These are phyloP conservation scores for Arabidopsis hybrid DNA, from an alignment of 441 rosid genomes.

Conservation along the genomic window DNA sequence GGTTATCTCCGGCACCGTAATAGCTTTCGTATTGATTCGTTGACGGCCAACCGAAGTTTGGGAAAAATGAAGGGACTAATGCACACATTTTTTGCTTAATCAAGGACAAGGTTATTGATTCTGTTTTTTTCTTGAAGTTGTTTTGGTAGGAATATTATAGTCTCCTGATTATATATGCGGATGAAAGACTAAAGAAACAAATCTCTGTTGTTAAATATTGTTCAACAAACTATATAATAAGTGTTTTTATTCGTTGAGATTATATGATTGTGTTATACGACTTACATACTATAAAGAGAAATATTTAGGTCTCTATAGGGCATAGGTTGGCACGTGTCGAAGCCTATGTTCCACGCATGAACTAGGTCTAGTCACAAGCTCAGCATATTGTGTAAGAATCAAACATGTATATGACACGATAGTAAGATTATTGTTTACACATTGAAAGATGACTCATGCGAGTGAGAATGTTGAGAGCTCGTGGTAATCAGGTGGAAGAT, in stretches of 20 bases:
- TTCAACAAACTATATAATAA: conserved; percentile 14
- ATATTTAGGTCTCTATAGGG: conserved; percentile 17
- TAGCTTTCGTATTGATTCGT: conserved; percentile 28
- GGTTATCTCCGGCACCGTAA: not conserved
- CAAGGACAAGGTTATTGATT: conserved; percentile 9
- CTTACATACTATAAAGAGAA: conserved; percentile 7
- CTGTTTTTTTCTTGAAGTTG: not conserved
- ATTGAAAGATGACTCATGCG: conserved; percentile 29
- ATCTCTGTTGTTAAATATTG: conserved; percentile 7
- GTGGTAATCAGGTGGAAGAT: conserved; percentile 36
- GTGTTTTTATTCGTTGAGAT: not conserved
- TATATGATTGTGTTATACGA: not conserved
- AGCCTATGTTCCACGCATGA: conserved; percentile 28
- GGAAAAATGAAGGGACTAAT: conserved; percentile 36
- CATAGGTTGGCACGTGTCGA: conserved; percentile 36
- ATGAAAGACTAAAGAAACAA: not conserved
- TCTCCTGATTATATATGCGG: not conserved
- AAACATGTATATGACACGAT: not conserved
- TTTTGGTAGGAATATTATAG: conserved; percentile 33
- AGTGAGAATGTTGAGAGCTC: conserved; percentile 7
- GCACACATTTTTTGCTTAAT: conserved; percentile 36
- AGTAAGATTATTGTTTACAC: not conserved
- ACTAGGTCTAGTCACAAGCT: conserved; percentile 29
- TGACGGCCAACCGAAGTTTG: conserved; percentile 38
- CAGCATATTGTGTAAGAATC: conserved; percentile 9